Evolutionary conservation across 208 protist species (phyloP), one percentile per base, ranked within the genome.

Genomic region (Leptomonas seymouri): DNA sequence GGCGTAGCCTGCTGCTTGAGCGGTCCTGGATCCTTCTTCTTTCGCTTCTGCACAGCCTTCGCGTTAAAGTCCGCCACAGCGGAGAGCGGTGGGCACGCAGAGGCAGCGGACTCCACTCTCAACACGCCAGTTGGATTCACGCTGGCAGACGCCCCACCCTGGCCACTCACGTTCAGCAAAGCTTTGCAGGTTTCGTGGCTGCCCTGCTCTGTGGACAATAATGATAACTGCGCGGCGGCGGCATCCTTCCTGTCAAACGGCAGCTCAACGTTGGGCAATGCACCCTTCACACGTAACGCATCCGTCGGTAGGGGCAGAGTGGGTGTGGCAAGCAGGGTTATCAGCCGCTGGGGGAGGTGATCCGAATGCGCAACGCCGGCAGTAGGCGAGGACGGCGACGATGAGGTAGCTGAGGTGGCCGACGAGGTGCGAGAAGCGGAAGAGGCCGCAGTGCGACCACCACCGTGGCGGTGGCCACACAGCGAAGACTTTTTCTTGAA

Each of bases 331-430:
- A 67, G 61, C 23, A 67, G 23, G 0, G 36, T 48, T 1, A 48
- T 46, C 18, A 67, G 61, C 48, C 36, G 45, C n/a, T 67, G 61
- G 15, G 61, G 49, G 7, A 36, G 46, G 2, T 3, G 21, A 15
- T 45, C 49, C 1, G 46, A 25, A 34, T 36, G 48, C 18, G 36
- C 27, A 0, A 30, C 48, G 11, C 16, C 23, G 1, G 30, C 36
- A 2, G 57, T 16, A 6, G 30, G 25, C 18, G 23, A 6, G 27
- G 55, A 30, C 2, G 53, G 21, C 15, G 58, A 48, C 11, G 39
- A 27, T 27, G 58, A 51, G 8, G 51, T 18, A 39, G 36, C 50
- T 7, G 27, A 11, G 27, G 27, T 34, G 11, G 51, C 23, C 2
- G 28, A 56, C 27, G 28, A 15, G 5, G 57, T 14, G 4, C 28